These are phyloP conservation scores for Xylaria sp. DNA, from an alignment of 2,329 filamentous ascomycete genomes.

Conservation along the genomic window DNA sequence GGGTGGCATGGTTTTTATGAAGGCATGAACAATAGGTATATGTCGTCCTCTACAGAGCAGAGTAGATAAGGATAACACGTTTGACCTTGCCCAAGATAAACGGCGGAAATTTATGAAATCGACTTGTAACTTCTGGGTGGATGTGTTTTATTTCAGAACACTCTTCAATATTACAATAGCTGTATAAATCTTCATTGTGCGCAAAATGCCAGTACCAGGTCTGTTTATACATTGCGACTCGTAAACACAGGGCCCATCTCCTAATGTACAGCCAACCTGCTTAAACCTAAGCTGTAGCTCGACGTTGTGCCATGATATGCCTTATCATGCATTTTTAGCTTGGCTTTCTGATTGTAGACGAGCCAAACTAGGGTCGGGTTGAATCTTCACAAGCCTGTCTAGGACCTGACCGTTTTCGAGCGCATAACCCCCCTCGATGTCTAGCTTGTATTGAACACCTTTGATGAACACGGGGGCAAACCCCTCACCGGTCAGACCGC, in stretches of 20 bases:
- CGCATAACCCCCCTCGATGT: slow-evolving; percentile 62
- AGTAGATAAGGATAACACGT: background rate
- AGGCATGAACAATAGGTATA: too few species aligned
- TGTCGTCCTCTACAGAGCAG: background rate
- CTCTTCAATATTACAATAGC: background rate
- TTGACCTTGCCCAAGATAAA: background rate
- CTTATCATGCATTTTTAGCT: background rate
- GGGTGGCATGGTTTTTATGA: too few species aligned
- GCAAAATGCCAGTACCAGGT: background rate
- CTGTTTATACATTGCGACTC: background rate
- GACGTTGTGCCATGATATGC: background rate
- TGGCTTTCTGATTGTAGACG: slow-evolving; percentile 3
- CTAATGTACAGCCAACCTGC: background rate
- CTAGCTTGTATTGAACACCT: slow-evolving; percentile 60
- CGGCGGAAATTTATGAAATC: background rate
- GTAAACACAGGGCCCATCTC: background rate
- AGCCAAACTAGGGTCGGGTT: slow-evolving; percentile 33
- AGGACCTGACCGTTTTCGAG: slow-evolving; percentile 64
- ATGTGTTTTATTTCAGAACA: background rate
- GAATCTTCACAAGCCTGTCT: slow-evolving; percentile 57
- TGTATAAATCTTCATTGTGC: background rate
- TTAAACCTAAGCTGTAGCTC: background rate
- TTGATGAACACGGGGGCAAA: slow-evolving; percentile 58
- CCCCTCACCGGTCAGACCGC: slow-evolving; percentile 62
- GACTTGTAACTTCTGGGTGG: background rate